Conservation (phyloP, 2,329 filamentous ascomycete species). For the Dryadomyces quercivorus region DNA sequence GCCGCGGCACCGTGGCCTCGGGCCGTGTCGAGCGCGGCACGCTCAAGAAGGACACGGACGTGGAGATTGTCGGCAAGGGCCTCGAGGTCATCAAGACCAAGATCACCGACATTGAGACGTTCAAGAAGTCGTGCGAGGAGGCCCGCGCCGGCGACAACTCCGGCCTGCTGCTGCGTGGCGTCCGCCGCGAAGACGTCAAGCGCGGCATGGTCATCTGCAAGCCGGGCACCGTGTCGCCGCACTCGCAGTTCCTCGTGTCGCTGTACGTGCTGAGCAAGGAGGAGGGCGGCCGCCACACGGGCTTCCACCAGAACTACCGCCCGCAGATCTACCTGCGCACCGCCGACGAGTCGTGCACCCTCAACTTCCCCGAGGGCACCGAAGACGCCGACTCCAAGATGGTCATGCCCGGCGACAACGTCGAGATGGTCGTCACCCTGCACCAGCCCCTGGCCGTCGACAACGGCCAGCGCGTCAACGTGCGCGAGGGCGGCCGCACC, state of each 20-base stretch:
- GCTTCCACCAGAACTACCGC: constrained; percentile 92
- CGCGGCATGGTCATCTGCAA: constrained; percentile 90
- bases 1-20: constrained; percentile 92
- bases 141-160: constrained; percentile 97
- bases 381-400: constrained; percentile 62
- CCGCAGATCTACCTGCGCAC: constrained; percentile 95
- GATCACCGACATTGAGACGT: constrained; percentile 98
- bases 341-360: constrained; percentile 64
- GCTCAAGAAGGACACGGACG: constrained; percentile 86
- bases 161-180: constrained; percentile 85
- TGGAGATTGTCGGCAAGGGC: constrained; percentile 89
- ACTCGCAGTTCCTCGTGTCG: constrained; percentile 85
- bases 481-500: constrained; percentile 89
- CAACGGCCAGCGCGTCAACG: constrained; percentile 90
- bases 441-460: constrained; percentile 80
- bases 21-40: constrained; percentile 94
- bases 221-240: constrained; percentile 73
- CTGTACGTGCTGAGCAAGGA: constrained; percentile 97
- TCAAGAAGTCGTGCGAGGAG: constrained; percentile 99
- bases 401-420: constrained; percentile 97
- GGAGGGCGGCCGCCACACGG: constrained; percentile 93
- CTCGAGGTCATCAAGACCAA: constrained; percentile 84
- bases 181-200: constrained; percentile 87
- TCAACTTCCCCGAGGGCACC: constrained; percentile 78
- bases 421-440: constrained; percentile 88